phyloP scores from a whole-genome alignment of 106 monocot species.

The Allium fistulosum region DNA sequence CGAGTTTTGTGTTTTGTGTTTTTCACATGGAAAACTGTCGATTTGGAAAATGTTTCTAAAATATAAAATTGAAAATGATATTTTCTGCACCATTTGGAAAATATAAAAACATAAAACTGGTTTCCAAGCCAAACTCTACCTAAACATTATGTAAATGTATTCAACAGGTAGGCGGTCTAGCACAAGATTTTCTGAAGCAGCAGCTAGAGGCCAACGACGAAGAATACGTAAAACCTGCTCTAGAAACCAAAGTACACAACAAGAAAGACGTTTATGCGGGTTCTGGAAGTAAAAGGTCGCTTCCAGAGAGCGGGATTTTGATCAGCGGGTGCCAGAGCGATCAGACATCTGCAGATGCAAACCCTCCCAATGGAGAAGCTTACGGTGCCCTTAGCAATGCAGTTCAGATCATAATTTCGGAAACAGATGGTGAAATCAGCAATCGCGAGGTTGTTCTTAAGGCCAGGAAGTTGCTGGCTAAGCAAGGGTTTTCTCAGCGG shows the following conservation, averaged over 20 bases:
- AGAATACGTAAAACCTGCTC: constrained; percentile 45
- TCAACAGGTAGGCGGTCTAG: constrained; percentile 40
- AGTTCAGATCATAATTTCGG: constrained; percentile 63
- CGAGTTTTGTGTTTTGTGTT: too few species aligned
- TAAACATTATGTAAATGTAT: too few species aligned
- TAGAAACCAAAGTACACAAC: constrained; percentile 41
- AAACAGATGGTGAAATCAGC: constrained; percentile 34
- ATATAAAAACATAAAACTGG: too few species aligned
- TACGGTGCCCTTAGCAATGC: constrained; percentile 95
- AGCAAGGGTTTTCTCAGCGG: constrained; percentile 62
- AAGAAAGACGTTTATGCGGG: constrained; percentile 70
- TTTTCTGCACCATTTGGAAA: too few species aligned
- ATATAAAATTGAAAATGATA: too few species aligned
- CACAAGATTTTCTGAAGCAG: constrained; percentile 62
- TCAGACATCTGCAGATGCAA: constrained; percentile 88
- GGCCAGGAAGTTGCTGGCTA: constrained; percentile 48
- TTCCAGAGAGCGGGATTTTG: constrained; percentile 65
- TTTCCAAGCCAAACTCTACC: too few species aligned
- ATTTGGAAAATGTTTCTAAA: too few species aligned
- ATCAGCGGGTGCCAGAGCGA: constrained; percentile 94
- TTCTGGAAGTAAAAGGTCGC: constrained; percentile 21
- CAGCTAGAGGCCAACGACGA: constrained; percentile 69
- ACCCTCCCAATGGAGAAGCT: constrained; percentile 28
- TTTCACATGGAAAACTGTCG: too few species aligned
- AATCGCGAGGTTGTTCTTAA: constrained; percentile 64